Conservation (phyloP, 768 basidiomycete species). For the Boletus coccyginus region DNA sequence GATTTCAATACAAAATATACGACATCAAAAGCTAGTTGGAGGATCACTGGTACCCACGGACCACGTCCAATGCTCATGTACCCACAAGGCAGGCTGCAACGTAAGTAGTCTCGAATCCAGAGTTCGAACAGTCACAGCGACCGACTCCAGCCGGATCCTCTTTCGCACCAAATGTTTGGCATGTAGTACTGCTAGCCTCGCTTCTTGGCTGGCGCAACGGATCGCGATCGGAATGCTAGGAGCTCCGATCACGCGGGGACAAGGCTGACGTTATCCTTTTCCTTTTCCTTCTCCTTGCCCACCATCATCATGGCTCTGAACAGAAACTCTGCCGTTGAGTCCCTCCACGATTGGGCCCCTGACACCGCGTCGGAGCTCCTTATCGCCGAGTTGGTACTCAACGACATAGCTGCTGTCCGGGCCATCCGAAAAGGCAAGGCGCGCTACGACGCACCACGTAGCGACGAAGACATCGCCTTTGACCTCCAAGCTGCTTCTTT, state of each 20-base stretch:
- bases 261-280: too few relatives aligned
- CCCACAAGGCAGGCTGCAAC: too few relatives aligned
- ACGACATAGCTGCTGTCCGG: constrained; percentile 40
- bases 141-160: too few relatives aligned
- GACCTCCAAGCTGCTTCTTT: constrained; percentile 40
- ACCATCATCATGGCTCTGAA: constrained; percentile 4
- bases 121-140: too few relatives aligned
- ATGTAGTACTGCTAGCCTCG: too few relatives aligned
- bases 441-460: constrained; percentile 27
- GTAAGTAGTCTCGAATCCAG: too few relatives aligned
- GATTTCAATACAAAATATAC: neutral
- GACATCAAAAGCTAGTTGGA: neutral
- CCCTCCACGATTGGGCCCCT: neutral
- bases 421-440: constrained; percentile 37
- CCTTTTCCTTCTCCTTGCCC: neutral
- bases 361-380: constrained; percentile 41
- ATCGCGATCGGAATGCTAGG: too few relatives aligned
- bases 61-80: too few relatives aligned
- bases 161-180: too few relatives aligned
- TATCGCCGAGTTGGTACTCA: constrained; percentile 39
- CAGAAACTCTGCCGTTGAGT: constrained; percentile 14
- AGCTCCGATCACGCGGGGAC: too few relatives aligned
- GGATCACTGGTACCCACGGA: too few relatives aligned
- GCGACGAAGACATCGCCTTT: constrained; percentile 48
- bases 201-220: too few relatives aligned